phyloP scores from a whole-genome alignment of 2,329 filamentous ascomycete species.

The Escovopsis sp. region DNA sequence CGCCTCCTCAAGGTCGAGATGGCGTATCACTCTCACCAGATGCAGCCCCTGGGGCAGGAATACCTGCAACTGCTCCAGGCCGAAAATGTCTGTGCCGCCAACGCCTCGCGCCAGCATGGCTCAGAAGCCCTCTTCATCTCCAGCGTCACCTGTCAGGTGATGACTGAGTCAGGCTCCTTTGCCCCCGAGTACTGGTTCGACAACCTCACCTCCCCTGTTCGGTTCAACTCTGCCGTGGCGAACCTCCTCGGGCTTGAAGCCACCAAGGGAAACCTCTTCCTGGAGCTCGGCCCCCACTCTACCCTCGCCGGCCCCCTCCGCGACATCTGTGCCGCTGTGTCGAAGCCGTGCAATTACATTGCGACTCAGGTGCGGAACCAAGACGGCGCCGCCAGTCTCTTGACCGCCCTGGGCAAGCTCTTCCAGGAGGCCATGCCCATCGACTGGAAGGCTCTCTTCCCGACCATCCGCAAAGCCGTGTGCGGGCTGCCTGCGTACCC shows the following conservation, averaged over 20 bases:
- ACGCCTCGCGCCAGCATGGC: neutral
- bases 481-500: slow-evolving; percentile 7
- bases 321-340: slow-evolving; percentile 8
- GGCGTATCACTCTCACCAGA: slow-evolving; percentile 25
- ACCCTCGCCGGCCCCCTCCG: slow-evolving; percentile 13
- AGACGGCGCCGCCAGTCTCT: slow-evolving; percentile 1
- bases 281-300: slow-evolving; percentile 16
- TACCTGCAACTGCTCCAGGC: slow-evolving; percentile 3
- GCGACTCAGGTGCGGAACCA: slow-evolving; percentile 1
- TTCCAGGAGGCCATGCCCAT: slow-evolving; percentile 1
- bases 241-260: slow-evolving; percentile 2
- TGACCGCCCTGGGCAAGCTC: slow-evolving; percentile 3
- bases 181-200: slow-evolving; percentile 12
- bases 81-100: neutral
- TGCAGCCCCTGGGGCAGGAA: neutral
- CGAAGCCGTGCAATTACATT: slow-evolving; percentile 3
- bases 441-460: too few species aligned
- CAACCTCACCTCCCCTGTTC: slow-evolving; percentile 8
- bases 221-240: slow-evolving; percentile 6
- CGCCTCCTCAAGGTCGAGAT: slow-evolving; percentile 18
- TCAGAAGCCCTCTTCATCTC: slow-evolving; percentile 10
- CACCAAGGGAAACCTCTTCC: slow-evolving; percentile 4
- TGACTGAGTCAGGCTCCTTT: slow-evolving; percentile 6
- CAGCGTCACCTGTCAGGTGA: slow-evolving; percentile 16
- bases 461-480: neutral